phyloP scores from a whole-genome alignment of 2,329 filamentous ascomycete genomes.

The Penicillium aurantiogriseum region DNA sequence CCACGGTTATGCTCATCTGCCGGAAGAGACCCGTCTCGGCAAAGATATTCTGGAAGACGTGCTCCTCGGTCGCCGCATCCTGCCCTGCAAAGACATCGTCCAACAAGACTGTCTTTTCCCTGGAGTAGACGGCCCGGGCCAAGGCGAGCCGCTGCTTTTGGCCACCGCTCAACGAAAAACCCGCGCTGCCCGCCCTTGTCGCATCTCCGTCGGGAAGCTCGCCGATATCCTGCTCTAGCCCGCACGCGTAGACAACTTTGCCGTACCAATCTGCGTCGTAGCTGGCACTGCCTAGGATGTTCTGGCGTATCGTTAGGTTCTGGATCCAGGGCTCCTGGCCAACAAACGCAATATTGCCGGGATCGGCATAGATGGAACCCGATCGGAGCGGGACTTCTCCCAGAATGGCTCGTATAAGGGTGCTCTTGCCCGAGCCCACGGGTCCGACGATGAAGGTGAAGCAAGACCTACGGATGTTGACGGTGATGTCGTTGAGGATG shows the following conservation, averaged over 20 bases:
- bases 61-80: neutral
- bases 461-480: neutral
- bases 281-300: neutral
- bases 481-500: neutral
- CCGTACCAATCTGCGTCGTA: neutral
- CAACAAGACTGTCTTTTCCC: neutral
- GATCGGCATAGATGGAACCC: neutral
- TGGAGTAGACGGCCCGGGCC: neutral
- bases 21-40: neutral
- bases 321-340: neutral
- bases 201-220: neutral
- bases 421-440: neutral
- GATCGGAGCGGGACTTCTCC: neutral
- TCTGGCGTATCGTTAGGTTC: neutral
- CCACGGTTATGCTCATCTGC: neutral
- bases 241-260: neutral
- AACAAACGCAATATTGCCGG: neutral
- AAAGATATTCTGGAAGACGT: neutral
- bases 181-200: neutral
- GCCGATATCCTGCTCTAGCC: neutral
- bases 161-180: neutral
- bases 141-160: neutral
- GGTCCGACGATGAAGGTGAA: neutral
- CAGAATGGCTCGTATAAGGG: neutral
- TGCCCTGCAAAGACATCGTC: neutral